Evolutionary conservation across 768 basidiomycete genomes (phyloP), one percentile per base, ranked within the genome.

Genomic region (Chiua virens): DNA sequence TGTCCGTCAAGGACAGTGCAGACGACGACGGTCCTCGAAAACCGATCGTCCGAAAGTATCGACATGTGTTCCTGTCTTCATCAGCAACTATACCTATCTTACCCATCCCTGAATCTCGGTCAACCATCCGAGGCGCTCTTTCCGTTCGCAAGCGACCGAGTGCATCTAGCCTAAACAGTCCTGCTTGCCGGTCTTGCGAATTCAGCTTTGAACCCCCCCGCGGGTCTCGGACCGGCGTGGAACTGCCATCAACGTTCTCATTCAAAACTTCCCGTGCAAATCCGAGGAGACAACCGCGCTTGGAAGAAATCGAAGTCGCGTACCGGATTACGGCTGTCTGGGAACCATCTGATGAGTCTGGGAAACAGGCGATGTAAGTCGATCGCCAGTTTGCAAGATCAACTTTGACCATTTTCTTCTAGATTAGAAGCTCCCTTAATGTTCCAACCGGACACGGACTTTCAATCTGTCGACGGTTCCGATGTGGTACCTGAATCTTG

Each of bases 341-440:
- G 86, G 80, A 86, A 60, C 73, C 81, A 1, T 65, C 50, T 25
- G 75, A 78, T 46, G 71, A 73, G 30, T 68, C 67, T 35, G 77
- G 75, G 45, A 69, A 71, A 34, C 68, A 70, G 25, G 73, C 75
- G 17, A 67, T 74, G 86, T 87, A 70, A 47, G 81, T 55, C n/a
- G 7, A n/a, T 25, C n/a, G 14, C 34, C 18, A 20, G 13, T 20
- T 23, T 40, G 22, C 28, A 28, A 45, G 11, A 38, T 14, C 8
- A 37, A 17, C 25, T 46, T 38, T 57, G 42, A 50, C 42, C 22
- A 15, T 27, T 18, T 44, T 57, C 38, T 51, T 50, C 17, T 58
- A 88, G 87, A 45, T 61, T 89, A 25, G 84, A 87, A 54, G 78
- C 82, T 4, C 87, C 87, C 6, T 73, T 89, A 39, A 59, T 86